Conservation (phyloP, 2,329 filamentous ascomycete species). For the Coleophoma cylindrospora region DNA sequence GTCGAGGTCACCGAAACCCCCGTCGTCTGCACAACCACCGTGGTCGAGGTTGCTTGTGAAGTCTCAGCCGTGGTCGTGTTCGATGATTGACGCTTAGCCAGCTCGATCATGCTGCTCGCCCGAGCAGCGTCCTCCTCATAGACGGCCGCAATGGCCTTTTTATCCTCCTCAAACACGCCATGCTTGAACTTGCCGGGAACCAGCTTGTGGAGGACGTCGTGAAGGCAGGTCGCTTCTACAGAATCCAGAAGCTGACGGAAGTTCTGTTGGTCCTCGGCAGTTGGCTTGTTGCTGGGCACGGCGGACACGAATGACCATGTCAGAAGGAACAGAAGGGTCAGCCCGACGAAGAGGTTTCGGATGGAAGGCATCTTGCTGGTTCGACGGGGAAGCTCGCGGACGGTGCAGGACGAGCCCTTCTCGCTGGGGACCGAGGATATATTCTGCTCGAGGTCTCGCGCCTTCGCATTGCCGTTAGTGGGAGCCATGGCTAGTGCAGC, state of each 20-base stretch:
- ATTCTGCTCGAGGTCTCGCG: neutral
- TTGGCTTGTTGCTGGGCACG: neutral
- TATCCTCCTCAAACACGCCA: conserved; percentile 63
- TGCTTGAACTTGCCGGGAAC: neutral
- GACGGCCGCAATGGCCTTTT: conserved; percentile 57
- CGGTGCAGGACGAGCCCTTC: conserved; percentile 16
- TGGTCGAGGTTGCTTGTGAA: conserved; percentile 7
- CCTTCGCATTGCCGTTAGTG: neutral
- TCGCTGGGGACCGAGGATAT: neutral
- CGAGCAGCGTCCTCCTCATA: conserved; percentile 56
- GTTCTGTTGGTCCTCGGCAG: neutral
- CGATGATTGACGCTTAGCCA: conserved; percentile 55
- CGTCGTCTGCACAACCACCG: conserved; percentile 2
- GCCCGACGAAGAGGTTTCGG: neutral
- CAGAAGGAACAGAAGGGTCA: neutral
- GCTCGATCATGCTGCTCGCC: conserved; percentile 56
- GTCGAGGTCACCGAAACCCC: neutral
- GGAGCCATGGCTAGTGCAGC: neutral
- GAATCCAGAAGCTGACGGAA: neutral
- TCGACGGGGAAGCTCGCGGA: neutral
- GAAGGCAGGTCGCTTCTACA: neutral
- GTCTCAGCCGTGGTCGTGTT: conserved; percentile 15
- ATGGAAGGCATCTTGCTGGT: neutral
- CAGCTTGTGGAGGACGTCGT: neutral
- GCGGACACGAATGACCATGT: neutral